Evolutionary conservation across 2,329 filamentous ascomycete species (phyloP).

Genomic region (Fusarium azukiicola): DNA sequence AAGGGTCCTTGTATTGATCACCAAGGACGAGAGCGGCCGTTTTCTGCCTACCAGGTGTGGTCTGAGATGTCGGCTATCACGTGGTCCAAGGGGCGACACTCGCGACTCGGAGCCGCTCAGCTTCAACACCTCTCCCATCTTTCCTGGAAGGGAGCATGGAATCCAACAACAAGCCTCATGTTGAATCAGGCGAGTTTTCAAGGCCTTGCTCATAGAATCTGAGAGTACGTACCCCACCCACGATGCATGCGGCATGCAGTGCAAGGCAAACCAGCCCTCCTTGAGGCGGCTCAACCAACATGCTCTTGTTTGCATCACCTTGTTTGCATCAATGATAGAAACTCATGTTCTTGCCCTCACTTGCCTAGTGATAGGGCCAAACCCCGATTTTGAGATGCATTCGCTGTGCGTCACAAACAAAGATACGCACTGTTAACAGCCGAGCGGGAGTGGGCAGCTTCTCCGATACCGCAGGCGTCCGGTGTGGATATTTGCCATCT

Average conservation of each 20-base stretch:
- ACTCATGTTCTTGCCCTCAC: no score
- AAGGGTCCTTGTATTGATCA: no score
- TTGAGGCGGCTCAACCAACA: not conserved
- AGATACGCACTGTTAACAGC: not conserved
- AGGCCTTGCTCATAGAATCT: not conserved
- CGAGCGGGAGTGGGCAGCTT: constrained; percentile 4
- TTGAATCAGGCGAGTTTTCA: not conserved
- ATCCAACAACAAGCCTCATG: not conserved
- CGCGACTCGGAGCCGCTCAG: not conserved
- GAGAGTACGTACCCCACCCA: not conserved
- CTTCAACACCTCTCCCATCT: not conserved
- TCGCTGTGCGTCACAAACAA: not conserved
- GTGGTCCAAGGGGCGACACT: not conserved
- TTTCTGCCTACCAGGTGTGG: no score
- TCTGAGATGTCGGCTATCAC: no score
- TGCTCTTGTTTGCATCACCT: not conserved
- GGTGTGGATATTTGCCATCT: constrained; percentile 10
- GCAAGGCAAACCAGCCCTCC: not conserved
- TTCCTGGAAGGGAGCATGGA: not conserved
- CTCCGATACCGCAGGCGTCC: constrained; percentile 17
- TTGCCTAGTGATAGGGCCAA: not conserved
- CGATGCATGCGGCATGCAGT: not conserved
- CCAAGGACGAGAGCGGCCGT: no score
- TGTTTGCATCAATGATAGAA: no score
- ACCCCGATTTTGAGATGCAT: constrained; percentile 10